phyloP scores from a whole-genome alignment of 352 stramenopile species.

The Saprolegnia parasitica region DNA sequence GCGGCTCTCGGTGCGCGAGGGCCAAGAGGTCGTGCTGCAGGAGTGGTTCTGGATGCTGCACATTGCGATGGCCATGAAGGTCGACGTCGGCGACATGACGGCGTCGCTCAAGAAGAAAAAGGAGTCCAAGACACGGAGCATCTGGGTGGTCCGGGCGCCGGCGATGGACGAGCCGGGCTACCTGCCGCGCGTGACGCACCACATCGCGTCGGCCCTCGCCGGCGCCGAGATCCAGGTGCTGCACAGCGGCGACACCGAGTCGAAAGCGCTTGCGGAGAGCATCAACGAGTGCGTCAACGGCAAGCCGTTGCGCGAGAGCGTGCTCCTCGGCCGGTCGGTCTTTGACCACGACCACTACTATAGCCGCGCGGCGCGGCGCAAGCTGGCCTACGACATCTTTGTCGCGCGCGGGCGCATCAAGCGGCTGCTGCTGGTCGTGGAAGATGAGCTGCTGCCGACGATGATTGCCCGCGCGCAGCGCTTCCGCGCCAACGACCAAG shows the following conservation, averaged over 20 bases:
- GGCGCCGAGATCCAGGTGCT: slow-evolving; percentile 26
- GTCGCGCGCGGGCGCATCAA: slow-evolving; percentile 27
- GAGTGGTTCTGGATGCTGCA: slow-evolving; percentile 30
- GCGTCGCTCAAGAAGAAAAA: slow-evolving; percentile 11
- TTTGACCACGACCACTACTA: slow-evolving; percentile 17
- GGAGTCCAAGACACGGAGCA: slow-evolving; percentile 24
- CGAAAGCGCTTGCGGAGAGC: slow-evolving; percentile 3
- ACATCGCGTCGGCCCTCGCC: slow-evolving; percentile 15
- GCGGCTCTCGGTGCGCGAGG: slow-evolving; percentile 18
- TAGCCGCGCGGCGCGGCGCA: slow-evolving; percentile 16
- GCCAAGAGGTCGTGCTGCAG: slow-evolving; percentile 24
- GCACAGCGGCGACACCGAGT: slow-evolving; percentile 17
- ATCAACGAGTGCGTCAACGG: slow-evolving; percentile 26
- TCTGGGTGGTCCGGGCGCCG: slow-evolving; percentile 21
- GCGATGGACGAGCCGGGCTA: slow-evolving; percentile 23
- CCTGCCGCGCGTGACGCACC: not conserved
- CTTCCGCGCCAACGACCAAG: not conserved
- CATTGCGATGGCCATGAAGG: slow-evolving; percentile 27
- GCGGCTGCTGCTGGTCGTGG: slow-evolving; percentile 23
- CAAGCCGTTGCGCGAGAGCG: slow-evolving; percentile 16
- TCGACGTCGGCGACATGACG: slow-evolving; percentile 7
- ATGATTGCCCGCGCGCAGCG: slow-evolving; percentile 19
- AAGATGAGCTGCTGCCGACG: slow-evolving; percentile 19
- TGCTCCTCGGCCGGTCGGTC: slow-evolving; percentile 19
- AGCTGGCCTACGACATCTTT: slow-evolving; percentile 28